Percentiles rank a stretch among this genome's conserved stretches.
Evolutionary conservation across 139 green algal genomes (phyloP).

Genomic region (Chlorella sp.): DNA sequence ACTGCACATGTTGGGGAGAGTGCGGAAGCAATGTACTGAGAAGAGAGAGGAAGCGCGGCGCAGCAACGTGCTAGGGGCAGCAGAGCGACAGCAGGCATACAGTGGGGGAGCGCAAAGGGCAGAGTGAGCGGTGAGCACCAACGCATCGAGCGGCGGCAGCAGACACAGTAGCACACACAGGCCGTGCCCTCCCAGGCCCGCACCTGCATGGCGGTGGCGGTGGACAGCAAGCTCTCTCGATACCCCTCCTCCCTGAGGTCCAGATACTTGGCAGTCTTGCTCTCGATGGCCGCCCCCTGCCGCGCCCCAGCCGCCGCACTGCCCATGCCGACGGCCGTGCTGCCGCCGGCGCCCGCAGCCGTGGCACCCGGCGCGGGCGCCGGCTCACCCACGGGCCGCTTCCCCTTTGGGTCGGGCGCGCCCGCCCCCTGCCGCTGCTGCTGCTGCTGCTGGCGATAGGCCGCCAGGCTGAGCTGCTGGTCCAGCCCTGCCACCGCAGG

Average conservation of each 20-base stretch:
- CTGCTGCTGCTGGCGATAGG: not conserved
- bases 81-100: not conserved
- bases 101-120: not conserved
- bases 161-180: not conserved
- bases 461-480: conserved; percentile 22
- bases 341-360: too few species aligned
- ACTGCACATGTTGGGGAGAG: too few species aligned
- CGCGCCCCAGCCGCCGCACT: too few species aligned
- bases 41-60: too few species aligned
- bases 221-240: conserved; percentile 1
- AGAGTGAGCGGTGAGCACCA: not conserved
- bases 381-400: not conserved
- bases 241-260: conserved; percentile 18
- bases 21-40: too few species aligned
- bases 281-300: too few species aligned
- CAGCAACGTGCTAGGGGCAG: too few species aligned
- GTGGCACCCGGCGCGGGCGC: too few species aligned
- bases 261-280: conserved; percentile 17
- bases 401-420: too few species aligned
- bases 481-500: conserved; percentile 53
- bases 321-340: too few species aligned
- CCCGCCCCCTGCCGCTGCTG: not conserved
- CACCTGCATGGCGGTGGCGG: conserved; percentile 10
- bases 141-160: not conserved
- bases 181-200: too few species aligned